phyloP scores from a whole-genome alignment of 2,329 filamentous ascomycete species.

The Fusarium decemcellulare region DNA sequence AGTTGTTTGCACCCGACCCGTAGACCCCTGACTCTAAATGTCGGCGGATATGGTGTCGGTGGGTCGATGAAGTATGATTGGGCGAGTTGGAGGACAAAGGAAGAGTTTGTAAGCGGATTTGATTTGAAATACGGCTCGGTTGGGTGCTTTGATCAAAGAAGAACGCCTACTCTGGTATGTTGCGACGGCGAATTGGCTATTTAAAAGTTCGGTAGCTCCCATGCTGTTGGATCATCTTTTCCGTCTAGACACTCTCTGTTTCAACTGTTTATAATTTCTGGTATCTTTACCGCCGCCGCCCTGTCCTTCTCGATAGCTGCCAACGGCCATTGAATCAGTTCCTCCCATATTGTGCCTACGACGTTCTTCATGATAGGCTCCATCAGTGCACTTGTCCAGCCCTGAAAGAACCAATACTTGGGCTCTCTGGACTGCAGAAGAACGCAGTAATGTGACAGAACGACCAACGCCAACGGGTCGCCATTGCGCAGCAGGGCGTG shows the following conservation, averaged over 20 bases:
- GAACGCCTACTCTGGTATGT: no score
- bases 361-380: background rate
- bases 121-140: background rate
- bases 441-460: conserved; percentile 18
- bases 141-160: no score
- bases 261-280: background rate
- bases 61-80: background rate
- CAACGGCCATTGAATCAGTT: conserved; percentile 13
- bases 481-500: background rate
- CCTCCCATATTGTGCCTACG: conserved; percentile 4
- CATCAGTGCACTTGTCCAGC: conserved; percentile 9
- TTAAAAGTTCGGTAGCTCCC: background rate
- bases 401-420: conserved; percentile 16
- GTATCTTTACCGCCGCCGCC: no score
- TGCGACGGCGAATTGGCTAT: no score
- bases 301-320: background rate
- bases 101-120: background rate
- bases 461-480: conserved; percentile 6
- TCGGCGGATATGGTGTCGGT: background rate
- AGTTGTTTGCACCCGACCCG: background rate
- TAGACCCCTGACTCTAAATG: background rate
- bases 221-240: no score
- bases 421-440: conserved; percentile 3
- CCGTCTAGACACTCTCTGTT: background rate
- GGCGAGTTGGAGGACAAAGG: no score